phyloP scores from a whole-genome alignment of 176 grass and related monocot species.

The Eragrostis nindensis region DNA sequence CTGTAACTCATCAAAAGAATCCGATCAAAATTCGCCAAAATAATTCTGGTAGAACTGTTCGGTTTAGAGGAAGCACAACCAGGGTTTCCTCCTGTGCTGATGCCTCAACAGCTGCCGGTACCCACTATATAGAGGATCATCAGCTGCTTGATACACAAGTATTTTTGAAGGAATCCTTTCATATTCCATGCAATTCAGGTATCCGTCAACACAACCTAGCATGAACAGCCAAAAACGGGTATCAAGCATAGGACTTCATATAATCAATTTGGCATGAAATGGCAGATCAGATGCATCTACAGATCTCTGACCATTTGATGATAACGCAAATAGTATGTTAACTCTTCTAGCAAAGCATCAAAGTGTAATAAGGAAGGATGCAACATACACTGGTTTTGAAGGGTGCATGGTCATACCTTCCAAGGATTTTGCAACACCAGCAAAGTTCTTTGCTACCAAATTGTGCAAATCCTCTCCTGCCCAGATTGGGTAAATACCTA shows the following conservation, averaged over 20 bases:
- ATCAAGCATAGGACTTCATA: conserved; percentile 19
- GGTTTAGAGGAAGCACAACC: conserved; percentile 51
- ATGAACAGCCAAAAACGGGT: not conserved
- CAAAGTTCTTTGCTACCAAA: conserved; percentile 86
- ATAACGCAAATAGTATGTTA: conserved; percentile 14
- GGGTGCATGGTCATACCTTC: conserved; percentile 61
- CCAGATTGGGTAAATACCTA: conserved; percentile 95
- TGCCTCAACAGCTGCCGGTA: conserved; percentile 89
- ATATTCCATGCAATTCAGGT: conserved; percentile 91
- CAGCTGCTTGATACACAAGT: conserved; percentile 87
- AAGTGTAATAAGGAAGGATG: conserved; percentile 27
- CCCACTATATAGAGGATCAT: conserved; percentile 93
- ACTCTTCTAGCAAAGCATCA: not conserved
- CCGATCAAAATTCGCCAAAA: conserved; percentile 35
- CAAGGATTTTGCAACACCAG: conserved; percentile 87
- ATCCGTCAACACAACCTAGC: conserved; percentile 90
- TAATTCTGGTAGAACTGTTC: conserved; percentile 20
- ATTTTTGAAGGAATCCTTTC: conserved; percentile 95
- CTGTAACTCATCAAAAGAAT: conserved; percentile 41
- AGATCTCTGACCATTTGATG: not conserved
- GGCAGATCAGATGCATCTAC: conserved; percentile 9
- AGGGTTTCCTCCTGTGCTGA: conserved; percentile 81
- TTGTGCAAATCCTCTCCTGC: conserved; percentile 94
- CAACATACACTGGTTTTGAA: not conserved
- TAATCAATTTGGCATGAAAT: conserved; percentile 33